Evolutionary conservation across 106 monocot genomes (phyloP).

Genomic region (Allium sativum): DNA sequence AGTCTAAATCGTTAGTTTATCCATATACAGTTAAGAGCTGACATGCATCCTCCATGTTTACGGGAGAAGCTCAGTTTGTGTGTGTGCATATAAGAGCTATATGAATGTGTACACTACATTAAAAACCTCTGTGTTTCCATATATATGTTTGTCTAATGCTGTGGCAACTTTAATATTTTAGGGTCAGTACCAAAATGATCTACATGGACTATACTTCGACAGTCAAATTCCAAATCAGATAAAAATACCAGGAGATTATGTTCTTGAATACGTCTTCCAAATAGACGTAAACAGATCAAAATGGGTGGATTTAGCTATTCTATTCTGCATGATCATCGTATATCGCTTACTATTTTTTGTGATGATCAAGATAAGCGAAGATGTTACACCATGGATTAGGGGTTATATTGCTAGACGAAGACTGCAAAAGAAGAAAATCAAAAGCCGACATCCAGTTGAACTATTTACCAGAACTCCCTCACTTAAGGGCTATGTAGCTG

Average conservation of each 20-base stretch:
- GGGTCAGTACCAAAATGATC: slow-evolving; percentile 62
- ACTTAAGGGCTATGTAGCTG: slow-evolving; percentile 35
- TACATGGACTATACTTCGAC: slow-evolving; percentile 42
- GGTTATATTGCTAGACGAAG: slow-evolving; percentile 40
- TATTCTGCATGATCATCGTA: slow-evolving; percentile 49
- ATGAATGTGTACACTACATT: too few species aligned
- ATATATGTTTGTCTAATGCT: too few species aligned
- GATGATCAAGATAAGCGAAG: slow-evolving; percentile 55
- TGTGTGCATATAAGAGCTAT: too few species aligned
- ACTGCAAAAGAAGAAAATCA: slow-evolving; percentile 22
- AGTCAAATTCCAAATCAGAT: slow-evolving; percentile 36
- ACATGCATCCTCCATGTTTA: too few species aligned
- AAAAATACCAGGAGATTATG: slow-evolving; percentile 48
- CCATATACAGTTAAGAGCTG: too few species aligned
- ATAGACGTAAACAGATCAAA: slow-evolving; percentile 39
- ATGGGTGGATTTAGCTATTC: slow-evolving; percentile 29
- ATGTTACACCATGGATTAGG: slow-evolving; percentile 47
- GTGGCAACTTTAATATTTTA: slow-evolving; percentile 1
- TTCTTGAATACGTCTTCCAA: slow-evolving; percentile 43
- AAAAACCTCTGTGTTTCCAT: too few species aligned
- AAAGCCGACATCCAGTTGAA: not conserved
- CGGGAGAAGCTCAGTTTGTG: too few species aligned
- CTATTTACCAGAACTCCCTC: slow-evolving; percentile 32
- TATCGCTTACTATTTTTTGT: slow-evolving; percentile 47
- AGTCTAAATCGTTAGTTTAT: too few species aligned